These are phyloP conservation scores for Xanthoparmelia taractica DNA, from an alignment of 495 filamentous ascomycete species.

Conservation along the genomic window DNA sequence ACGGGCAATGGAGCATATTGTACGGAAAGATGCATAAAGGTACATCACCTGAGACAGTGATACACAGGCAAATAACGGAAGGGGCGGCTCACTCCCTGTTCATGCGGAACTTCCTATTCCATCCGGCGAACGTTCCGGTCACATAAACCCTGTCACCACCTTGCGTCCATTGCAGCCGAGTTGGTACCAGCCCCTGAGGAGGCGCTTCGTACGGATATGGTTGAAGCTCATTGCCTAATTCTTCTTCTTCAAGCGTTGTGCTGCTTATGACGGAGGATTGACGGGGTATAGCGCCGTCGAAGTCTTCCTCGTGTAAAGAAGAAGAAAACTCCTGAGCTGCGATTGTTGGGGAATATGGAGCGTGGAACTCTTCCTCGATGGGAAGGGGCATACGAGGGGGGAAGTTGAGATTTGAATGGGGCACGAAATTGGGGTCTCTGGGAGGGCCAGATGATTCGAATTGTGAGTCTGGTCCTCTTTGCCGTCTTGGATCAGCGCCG, in stretches of 20 bases:
- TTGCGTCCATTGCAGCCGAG: conserved; percentile 71
- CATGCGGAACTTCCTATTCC: conserved; percentile 85
- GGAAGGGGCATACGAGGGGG: conserved; percentile 85
- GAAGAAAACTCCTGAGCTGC: conserved; percentile 50
- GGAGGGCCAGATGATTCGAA: conserved; percentile 41
- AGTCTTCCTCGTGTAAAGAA: conserved; percentile 26
- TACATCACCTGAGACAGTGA: background rate
- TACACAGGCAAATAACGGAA: conserved; percentile 19
- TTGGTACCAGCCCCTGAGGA: conserved; percentile 59
- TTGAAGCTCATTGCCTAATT: conserved; percentile 63
- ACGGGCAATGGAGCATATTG: background rate
- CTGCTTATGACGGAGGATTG: conserved; percentile 57
- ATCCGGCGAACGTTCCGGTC: conserved; percentile 91
- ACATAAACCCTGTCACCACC: conserved; percentile 84
- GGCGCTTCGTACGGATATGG: conserved; percentile 49
- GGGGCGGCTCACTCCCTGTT: conserved; percentile 63
- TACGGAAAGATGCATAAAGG: conserved; percentile 5
- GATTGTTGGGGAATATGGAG: conserved; percentile 74
- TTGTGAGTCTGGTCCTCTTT: conserved; percentile 27
- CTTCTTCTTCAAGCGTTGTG: conserved; percentile 71
- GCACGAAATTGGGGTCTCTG: conserved; percentile 43
- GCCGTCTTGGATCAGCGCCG: conserved; percentile 21
- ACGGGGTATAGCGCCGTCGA: conserved; percentile 51
- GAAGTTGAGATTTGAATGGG: conserved; percentile 52
- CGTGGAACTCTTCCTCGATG: conserved; percentile 80